phyloP scores from a whole-genome alignment of 305 asterid genomes.

The Rubia peregrina region DNA sequence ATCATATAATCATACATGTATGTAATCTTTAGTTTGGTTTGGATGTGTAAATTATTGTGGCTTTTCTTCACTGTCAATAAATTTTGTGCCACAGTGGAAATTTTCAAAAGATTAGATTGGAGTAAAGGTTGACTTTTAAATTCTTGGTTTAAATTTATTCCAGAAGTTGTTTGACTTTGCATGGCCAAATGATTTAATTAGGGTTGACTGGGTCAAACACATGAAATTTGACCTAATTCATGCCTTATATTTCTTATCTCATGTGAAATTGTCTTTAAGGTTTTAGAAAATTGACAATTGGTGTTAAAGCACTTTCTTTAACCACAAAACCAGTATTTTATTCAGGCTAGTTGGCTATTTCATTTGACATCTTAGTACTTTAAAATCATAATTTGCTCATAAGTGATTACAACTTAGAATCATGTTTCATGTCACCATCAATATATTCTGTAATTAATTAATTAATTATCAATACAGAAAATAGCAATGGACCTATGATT shows the following conservation, averaged over 20 bases:
- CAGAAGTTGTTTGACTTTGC: conserved; percentile 7
- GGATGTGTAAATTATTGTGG: neutral
- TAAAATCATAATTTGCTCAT: neutral
- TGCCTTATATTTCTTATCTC: neutral
- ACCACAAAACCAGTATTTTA: neutral
- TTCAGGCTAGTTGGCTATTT: neutral
- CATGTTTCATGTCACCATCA: neutral
- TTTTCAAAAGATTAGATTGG: neutral
- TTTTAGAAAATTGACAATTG: neutral
- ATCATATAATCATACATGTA: neutral
- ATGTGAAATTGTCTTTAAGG: neutral
- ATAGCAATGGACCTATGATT: too few relatives aligned
- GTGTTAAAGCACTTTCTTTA: neutral
- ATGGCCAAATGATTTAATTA: neutral
- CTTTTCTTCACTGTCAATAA: conserved; percentile 4
- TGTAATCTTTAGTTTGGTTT: neutral
- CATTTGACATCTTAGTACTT: neutral
- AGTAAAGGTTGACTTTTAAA: neutral
- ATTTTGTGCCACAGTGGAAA: conserved; percentile 8
- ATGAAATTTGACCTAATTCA: neutral
- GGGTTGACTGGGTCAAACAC: neutral
- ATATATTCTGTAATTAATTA: neutral
- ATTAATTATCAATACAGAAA: too few relatives aligned
- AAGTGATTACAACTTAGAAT: neutral
- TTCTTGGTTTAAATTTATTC: neutral